Evolutionary conservation across 768 basidiomycete species (phyloP).

Genomic region (Russula abietina): DNA sequence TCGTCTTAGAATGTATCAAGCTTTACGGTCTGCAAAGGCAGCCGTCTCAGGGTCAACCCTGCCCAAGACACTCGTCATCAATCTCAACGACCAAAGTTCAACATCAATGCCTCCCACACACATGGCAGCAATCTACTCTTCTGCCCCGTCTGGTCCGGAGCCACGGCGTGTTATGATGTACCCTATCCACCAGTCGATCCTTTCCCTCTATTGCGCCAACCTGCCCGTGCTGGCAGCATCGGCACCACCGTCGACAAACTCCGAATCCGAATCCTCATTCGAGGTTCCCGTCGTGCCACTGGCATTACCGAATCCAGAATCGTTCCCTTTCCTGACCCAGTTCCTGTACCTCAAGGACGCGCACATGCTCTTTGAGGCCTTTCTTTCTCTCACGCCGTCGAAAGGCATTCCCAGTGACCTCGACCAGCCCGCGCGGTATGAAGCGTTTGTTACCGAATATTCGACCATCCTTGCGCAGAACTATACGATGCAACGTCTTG

Average conservation of each 20-base stretch:
- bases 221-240: constrained; percentile 49
- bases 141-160: constrained; percentile 10
- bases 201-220: constrained; percentile 62
- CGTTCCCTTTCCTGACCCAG: constrained; percentile 51
- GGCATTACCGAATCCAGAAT: constrained; percentile 53
- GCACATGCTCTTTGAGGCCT: constrained; percentile 43
- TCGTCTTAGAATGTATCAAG: constrained; percentile 21
- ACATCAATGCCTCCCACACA: constrained; percentile 18
- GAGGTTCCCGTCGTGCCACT: constrained; percentile 57
- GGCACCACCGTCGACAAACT: constrained; percentile 28
- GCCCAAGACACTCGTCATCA: constrained; percentile 17
- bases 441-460: constrained; percentile 15
- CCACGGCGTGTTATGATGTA: constrained; percentile 35
- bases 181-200: constrained; percentile 63
- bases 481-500: constrained; percentile 31
- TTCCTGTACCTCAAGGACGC: constrained; percentile 64
- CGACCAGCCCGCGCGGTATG: constrained; percentile 11
- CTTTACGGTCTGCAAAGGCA: constrained; percentile 17
- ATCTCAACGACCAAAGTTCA: background rate
- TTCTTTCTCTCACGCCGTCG: constrained; percentile 33
- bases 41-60: constrained; percentile 11
- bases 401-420: constrained; percentile 14
- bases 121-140: constrained; percentile 23
- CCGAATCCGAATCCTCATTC: constrained; percentile 32
- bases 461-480: constrained; percentile 27